Base-by-base conservation (phyloP, 176 grass and related monocot genomes). In the Typha latifolia region DNA sequence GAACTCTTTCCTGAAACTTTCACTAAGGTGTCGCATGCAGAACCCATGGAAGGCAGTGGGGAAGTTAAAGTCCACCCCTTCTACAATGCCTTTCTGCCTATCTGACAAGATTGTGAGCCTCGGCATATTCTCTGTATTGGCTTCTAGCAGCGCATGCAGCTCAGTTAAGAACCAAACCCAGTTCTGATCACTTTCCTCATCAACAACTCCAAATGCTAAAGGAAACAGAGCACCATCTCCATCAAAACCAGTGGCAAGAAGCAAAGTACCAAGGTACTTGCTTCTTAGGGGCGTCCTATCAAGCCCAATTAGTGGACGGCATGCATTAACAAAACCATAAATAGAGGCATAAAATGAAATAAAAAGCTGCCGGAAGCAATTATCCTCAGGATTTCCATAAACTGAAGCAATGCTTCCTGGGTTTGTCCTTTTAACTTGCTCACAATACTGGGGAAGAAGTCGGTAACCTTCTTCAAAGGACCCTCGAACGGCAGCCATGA, bases 381-480 rank as follows among this genome's bases (percentile, higher is more conserved):
- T 83, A 51, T 97, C 94, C 32, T 85, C 89, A 21, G 49, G 77
- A 64, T 90, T 88, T 8, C 81, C 86, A 68, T 97, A 92, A 48
- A 97, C 85, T 12, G 19, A 70, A 62, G 94, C 85, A 13, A 92
- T 92, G 24, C 88, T 92, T 75, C 94, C 94, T 23, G 85, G 94
- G 48, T 97, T 97, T n/a, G 86, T 90, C 74, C 84, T 83, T 62
- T 87, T 82, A 47, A 97, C 83, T 53, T 97, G 94, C 43, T 74
- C 82, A 47, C 89, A 97, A 59, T 97, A 97, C 62, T 90, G 81
- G 6, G 94, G 94, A 48, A 97, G 62, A 24, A 97, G 85, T 0
- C 85, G 85, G 49, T 97, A 97, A 5, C 94, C 94, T 89, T 97
- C 94, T 69, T 97, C 94, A 18, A 97, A 97, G 27, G 94, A 92